Percentiles rank a stretch among this genome's conserved stretches.
Evolutionary conservation across 805 yeast species (phyloP).

Genomic region (Wickerhamiella musiphila): DNA sequence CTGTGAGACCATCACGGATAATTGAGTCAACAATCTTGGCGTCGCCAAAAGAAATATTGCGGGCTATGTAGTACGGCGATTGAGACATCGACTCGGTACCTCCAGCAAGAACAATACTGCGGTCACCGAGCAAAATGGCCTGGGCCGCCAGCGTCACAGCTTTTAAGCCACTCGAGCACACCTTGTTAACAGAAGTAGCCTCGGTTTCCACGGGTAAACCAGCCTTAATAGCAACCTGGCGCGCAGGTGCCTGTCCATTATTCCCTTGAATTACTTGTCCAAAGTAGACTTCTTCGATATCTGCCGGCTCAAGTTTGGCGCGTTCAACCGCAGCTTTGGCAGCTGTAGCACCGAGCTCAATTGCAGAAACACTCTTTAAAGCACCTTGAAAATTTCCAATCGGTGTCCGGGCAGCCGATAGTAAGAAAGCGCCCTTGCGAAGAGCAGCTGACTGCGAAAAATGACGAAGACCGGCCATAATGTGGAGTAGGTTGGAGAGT

Average conservation of each 20-base stretch:
- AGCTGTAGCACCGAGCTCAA: slow-evolving; percentile 76
- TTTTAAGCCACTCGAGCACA: slow-evolving; percentile 90
- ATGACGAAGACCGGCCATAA: too few relatives aligned
- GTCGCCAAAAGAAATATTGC: slow-evolving; percentile 42
- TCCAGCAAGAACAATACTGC: slow-evolving; percentile 81
- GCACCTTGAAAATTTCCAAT: slow-evolving; percentile 84
- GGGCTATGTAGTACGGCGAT: slow-evolving; percentile 73
- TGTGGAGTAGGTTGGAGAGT: too few relatives aligned
- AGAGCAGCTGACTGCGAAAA: too few relatives aligned
- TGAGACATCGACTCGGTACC: slow-evolving; percentile 96
- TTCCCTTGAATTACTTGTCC: slow-evolving; percentile 88
- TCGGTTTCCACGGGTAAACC: slow-evolving; percentile 68
- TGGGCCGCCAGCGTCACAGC: slow-evolving; percentile 78
- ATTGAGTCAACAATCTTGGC: slow-evolving; percentile 38
- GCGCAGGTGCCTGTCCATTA: slow-evolving; percentile 91
- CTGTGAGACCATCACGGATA: slow-evolving; percentile 71
- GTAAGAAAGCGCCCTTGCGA: slow-evolving; percentile 35
- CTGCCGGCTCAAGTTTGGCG: slow-evolving; percentile 49
- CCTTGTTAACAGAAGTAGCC: slow-evolving; percentile 85
- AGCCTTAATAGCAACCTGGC: slow-evolving; percentile 83
- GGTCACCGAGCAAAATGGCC: slow-evolving; percentile 63
- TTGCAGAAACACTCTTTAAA: slow-evolving; percentile 48
- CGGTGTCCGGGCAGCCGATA: slow-evolving; percentile 82
- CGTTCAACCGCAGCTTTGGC: slow-evolving; percentile 70
- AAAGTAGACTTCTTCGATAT: slow-evolving; percentile 74